phyloP scores from a whole-genome alignment of 1,139 yeast species.

The Diutina neorugosa region DNA sequence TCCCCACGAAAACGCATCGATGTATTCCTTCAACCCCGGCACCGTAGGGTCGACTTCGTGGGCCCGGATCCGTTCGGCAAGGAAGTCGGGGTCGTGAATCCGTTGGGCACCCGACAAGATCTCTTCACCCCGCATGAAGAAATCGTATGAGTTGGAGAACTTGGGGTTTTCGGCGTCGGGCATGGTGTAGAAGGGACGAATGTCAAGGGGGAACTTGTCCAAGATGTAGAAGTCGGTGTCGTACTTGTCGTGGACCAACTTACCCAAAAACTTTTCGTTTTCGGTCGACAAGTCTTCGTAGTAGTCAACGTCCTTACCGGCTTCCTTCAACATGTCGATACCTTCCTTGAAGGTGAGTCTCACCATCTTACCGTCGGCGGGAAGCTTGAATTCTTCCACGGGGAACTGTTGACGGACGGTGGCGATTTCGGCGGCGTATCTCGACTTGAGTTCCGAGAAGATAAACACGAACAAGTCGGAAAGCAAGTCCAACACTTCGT shows the following conservation, averaged over 20 bases:
- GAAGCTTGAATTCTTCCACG: constrained; percentile 92
- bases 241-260: constrained; percentile 81
- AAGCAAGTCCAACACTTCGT: constrained; percentile 79
- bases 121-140: constrained; percentile 99
- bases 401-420: constrained; percentile 92
- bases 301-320: constrained; percentile 73
- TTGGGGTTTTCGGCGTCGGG: constrained; percentile 88
- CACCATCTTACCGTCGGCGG: constrained; percentile 83
- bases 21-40: constrained; percentile 82
- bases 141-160: constrained; percentile 92
- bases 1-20: constrained; percentile 85
- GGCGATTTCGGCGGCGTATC: constrained; percentile 78
- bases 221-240: constrained; percentile 95
- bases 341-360: constrained; percentile 86
- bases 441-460: constrained; percentile 66
- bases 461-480: constrained; percentile 82
- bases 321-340: constrained; percentile 69
- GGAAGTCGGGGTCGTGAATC: constrained; percentile 82
- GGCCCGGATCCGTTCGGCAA: constrained; percentile 67
- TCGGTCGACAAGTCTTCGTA: constrained; percentile 88
- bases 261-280: constrained; percentile 87
- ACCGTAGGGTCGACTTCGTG: constrained; percentile 74
- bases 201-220: constrained; percentile 94
- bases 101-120: constrained; percentile 98
- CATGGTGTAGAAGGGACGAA: constrained; percentile 98